Evolutionary conservation across 371 early-diverging fungal species (phyloP).

Genomic region (Mortierella sp.): DNA sequence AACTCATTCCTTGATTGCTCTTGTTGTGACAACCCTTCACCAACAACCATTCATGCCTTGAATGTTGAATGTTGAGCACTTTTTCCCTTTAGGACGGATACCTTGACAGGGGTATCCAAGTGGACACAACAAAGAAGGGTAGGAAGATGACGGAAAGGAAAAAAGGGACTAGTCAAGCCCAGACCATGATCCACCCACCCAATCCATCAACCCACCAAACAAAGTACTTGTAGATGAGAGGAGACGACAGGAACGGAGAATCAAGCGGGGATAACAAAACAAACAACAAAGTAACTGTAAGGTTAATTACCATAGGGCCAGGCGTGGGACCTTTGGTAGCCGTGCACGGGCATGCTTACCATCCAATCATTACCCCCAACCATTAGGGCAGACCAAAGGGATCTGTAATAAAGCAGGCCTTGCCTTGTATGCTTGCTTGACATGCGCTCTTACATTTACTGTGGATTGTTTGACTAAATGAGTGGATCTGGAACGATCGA

Average conservation of each 20-base stretch:
- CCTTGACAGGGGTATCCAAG: not conserved
- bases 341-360: conserved; percentile 3
- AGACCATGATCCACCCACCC: conserved; percentile 4
- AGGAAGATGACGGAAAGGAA: conserved; percentile 1
- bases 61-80: not conserved
- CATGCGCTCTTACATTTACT: not conserved
- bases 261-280: not conserved
- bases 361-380: not conserved
- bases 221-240: not conserved
- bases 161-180: not conserved
- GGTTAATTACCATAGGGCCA: not conserved
- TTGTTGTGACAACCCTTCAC: not conserved
- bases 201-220: conserved; percentile 15
- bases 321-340: conserved; percentile 9
- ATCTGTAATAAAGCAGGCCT: not conserved
- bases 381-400: not conserved
- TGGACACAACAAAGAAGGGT: not conserved
- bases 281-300: not conserved
- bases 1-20: not conserved
- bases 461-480: not conserved
- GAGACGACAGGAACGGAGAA: not conserved
- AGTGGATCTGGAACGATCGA: too few relatives aligned
- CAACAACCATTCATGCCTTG: not conserved
- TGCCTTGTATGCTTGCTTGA: not conserved
- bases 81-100: not conserved